Evolutionary conservation across 1,284 basidiomycete genomes (phyloP).

Genomic region (Prillingera fragicola): DNA sequence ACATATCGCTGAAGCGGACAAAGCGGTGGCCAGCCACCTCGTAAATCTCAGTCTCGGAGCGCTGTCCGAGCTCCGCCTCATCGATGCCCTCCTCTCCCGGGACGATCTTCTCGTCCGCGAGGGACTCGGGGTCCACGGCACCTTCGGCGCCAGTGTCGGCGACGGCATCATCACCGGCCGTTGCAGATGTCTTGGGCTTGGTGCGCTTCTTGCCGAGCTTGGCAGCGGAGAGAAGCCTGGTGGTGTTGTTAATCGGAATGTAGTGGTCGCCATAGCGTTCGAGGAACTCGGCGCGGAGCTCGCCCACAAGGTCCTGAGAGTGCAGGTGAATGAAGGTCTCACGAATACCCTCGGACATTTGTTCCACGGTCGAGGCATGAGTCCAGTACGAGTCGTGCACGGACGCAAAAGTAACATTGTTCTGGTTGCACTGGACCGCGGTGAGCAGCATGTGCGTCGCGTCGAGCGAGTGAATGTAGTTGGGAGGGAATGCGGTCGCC

Average conservation of each 20-base stretch:
- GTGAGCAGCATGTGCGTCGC: slow-evolving; percentile 99
- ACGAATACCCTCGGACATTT: slow-evolving; percentile 84
- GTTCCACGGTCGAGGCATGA: slow-evolving; percentile 79
- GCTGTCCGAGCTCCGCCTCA: slow-evolving; percentile 9
- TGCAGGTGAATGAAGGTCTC: slow-evolving; percentile 92
- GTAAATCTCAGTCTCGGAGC: slow-evolving; percentile 8
- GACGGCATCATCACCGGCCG: slow-evolving; percentile 10
- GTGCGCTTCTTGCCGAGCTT: slow-evolving; percentile 9
- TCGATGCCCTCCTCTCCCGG: slow-evolving; percentile 2
- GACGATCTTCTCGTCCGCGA: slow-evolving; percentile 2
- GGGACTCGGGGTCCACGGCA: slow-evolving; percentile 5
- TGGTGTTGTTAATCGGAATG: slow-evolving; percentile 56
- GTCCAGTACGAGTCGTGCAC: slow-evolving; percentile 99
- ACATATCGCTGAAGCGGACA: slow-evolving; percentile 65
- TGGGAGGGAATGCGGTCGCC: slow-evolving; percentile 94
- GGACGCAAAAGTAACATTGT: slow-evolving; percentile 77
- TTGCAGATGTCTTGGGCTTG: slow-evolving; percentile 19
- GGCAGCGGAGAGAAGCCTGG: slow-evolving; percentile 12
- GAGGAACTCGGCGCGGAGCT: slow-evolving; percentile 59
- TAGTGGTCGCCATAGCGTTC: slow-evolving; percentile 71
- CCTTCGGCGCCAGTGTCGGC: slow-evolving; percentile 4
- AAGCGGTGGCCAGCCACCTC: slow-evolving; percentile 51
- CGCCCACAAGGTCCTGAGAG: slow-evolving; percentile 70
- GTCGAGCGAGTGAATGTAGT: slow-evolving; percentile 96
- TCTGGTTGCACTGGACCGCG: slow-evolving; percentile 78